These are phyloP conservation scores for Chrysoporthe puriensis DNA, from an alignment of 2,329 filamentous ascomycete species.

Conservation along the genomic window DNA sequence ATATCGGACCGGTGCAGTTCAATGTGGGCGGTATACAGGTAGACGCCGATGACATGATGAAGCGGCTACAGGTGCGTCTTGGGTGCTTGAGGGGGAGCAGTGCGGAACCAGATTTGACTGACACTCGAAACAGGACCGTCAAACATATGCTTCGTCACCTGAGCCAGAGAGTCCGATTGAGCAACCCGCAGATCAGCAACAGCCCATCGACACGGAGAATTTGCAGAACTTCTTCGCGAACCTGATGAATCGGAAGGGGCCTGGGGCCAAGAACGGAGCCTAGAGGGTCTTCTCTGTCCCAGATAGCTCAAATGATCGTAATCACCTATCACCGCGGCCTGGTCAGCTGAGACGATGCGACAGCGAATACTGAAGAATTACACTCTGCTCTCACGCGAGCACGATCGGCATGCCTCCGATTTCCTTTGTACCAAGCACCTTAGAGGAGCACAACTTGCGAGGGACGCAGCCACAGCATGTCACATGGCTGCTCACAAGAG, in stretches of 20 bases:
- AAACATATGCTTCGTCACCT: constrained; percentile 53
- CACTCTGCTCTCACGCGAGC: background rate
- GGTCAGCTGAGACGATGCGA: background rate
- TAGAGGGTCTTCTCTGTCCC: constrained; percentile 19
- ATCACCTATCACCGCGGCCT: background rate
- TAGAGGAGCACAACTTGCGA: background rate
- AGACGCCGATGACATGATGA: constrained; percentile 90
- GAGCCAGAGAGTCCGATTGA: constrained; percentile 47
- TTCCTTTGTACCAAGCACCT: constrained; percentile 13
- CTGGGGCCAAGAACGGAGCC: constrained; percentile 29
- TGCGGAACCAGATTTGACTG: background rate
- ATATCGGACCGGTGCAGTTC: constrained; percentile 94
- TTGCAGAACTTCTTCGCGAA: constrained; percentile 63
- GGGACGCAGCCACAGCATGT: background rate
- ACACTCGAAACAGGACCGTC: constrained; percentile 54
- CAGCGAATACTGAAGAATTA: background rate
- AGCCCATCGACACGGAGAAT: constrained; percentile 58
- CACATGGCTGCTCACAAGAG: background rate
- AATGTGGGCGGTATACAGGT: constrained; percentile 98
- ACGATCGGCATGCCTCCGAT: background rate
- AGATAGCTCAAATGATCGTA: background rate
- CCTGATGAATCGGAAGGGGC: constrained; percentile 59
- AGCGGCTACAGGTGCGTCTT: constrained; percentile 74
- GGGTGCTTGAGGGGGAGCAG: background rate
- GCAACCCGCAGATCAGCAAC: constrained; percentile 34